Percentiles rank a stretch among this genome's conserved stretches.
phyloP scores from a whole-genome alignment of 2,329 filamentous ascomycete species.

The Alternaria triticina region DNA sequence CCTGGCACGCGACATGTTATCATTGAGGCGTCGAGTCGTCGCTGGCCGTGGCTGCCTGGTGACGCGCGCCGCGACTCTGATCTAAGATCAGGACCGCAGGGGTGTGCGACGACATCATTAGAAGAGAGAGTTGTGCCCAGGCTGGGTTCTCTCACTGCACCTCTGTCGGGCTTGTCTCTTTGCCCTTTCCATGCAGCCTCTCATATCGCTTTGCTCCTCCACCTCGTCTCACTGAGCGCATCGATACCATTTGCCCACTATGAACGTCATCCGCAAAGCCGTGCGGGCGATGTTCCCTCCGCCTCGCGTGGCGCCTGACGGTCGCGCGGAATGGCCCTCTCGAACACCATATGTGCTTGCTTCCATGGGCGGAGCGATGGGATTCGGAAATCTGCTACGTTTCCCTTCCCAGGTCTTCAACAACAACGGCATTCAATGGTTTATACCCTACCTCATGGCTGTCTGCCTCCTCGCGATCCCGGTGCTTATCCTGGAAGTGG shows the following conservation, averaged over 20 bases:
- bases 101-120: not conserved
- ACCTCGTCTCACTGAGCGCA: not conserved
- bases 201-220: not conserved
- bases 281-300: not conserved
- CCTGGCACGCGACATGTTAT: not conserved
- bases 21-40: not conserved
- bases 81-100: not conserved
- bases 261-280: not conserved
- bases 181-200: not conserved
- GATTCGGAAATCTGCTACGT: constrained; percentile 1
- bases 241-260: not conserved
- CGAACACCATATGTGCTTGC: not conserved
- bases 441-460: constrained; percentile 1
- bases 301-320: constrained; percentile 1
- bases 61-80: not conserved
- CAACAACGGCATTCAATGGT: constrained; percentile 2
- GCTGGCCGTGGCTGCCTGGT: not conserved
- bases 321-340: constrained; percentile 3
- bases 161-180: not conserved
- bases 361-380: constrained; percentile 2
- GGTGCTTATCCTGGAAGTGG: not conserved
- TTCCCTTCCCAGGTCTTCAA: constrained; percentile 3
- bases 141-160: not conserved
- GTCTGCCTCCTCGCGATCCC: constrained; percentile 1
- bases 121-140: not conserved